Evolutionary conservation across 805 yeast species (phyloP), one percentile per base, ranked within the genome.

Genomic region (Starmera caribaea): DNA sequence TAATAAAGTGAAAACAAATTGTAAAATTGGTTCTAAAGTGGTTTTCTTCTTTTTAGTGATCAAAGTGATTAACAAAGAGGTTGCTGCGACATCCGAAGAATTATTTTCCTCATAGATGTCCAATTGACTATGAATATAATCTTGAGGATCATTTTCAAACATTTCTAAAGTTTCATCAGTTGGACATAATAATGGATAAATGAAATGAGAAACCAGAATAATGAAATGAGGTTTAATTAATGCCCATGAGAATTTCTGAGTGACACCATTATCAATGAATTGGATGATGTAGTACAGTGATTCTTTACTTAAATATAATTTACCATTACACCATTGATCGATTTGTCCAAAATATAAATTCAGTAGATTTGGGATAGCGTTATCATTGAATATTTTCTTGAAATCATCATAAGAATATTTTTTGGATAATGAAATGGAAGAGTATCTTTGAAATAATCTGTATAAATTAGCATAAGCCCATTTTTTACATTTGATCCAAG

Each of bases 81-180:
- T 65, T 2, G 96, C 90, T 2, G 95, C 94, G 35, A 75, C 66
- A 55, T 87, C 95, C 7, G 95, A 84, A 2, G 87, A 70, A 33
- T 66, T 59, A 35, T 61, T 61, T 39, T 82, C 92, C 48, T 81
- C 75, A 53, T 71, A 68, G 34, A 76, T 62, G 56, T 80, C 87
- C 50, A 87, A 69, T 39, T 73, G 73, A 38, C 79, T 67, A 57
- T 86, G 84, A 40, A 90, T 77, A 57, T 86, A 92, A 55, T 88
- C 96, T 41, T 76, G 81, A 4, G 96, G 96, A 50, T 89, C 96
- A 45, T 73, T 77, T 45, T 87, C 94, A 62, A 84, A 89, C 5
- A 74, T 60, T 47, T 84, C 94, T 41, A 86, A 63, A 15, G 77
- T 75, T 7, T 72, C 77, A 39, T 78, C 79, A 8, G 73, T 68